phyloP scores from a whole-genome alignment of 2,329 filamentous ascomycete species.

The Neofusicoccum cordaticola region DNA sequence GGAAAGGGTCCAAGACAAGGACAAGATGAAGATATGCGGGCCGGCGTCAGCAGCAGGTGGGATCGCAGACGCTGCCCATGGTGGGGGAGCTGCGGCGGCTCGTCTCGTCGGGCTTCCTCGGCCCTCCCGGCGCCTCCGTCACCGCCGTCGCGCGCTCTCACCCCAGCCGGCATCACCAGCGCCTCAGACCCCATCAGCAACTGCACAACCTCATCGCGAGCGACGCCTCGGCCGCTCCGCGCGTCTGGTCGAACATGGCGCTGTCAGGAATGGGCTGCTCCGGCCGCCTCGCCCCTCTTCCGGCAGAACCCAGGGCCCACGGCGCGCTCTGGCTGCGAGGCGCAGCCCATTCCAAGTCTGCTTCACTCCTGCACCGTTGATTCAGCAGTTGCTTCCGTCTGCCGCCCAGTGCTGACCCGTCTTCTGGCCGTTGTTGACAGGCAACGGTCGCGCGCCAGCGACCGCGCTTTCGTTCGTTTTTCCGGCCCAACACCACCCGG shows the following conservation, averaged over 20 bases:
- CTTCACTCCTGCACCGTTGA: neutral
- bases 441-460: constrained; percentile 1
- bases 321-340: neutral
- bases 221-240: neutral
- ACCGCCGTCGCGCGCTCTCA: neutral
- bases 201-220: neutral
- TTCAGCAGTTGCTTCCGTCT: neutral
- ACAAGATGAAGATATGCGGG: constrained; percentile 9
- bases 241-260: neutral
- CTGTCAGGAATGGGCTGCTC: neutral
- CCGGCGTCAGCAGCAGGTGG: neutral
- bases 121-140: neutral
- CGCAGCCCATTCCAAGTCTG: neutral
- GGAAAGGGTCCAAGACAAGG: constrained; percentile 10
- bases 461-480: neutral
- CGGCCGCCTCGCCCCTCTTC: neutral
- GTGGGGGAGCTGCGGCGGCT: neutral
- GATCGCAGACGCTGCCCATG: neutral
- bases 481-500: neutral
- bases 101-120: neutral
- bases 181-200: neutral
- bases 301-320: neutral
- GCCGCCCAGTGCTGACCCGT: neutral
- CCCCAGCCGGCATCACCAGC: neutral
- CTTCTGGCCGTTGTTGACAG: constrained; percentile 10